phyloP scores from a whole-genome alignment of 345 rosid species.

The Lepidium sativum region DNA sequence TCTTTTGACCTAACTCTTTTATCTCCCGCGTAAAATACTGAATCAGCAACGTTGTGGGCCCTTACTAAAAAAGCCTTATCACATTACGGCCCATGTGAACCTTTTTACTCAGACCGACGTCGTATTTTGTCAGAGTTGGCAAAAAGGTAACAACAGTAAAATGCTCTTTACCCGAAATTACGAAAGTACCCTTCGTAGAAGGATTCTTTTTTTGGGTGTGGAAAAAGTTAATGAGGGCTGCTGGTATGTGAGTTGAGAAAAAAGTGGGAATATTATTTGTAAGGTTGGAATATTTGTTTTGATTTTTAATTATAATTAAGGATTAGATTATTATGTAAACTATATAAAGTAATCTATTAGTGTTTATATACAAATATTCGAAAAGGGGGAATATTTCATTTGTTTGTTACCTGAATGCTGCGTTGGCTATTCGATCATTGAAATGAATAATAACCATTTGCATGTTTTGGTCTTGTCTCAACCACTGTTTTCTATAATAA shows the following conservation, averaged over 20 bases:
- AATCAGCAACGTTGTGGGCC: neutral
- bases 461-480: neutral
- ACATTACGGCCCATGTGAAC: conserved; percentile 23
- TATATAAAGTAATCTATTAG: conserved; percentile 13
- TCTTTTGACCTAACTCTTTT: conserved; percentile 23
- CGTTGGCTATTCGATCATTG: conserved; percentile 10
- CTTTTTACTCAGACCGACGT: conserved; percentile 22
- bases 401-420: conserved; percentile 14
- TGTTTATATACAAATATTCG: neutral
- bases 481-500: neutral
- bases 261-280: conserved; percentile 4
- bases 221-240: conserved; percentile 15
- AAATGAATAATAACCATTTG: conserved; percentile 5
- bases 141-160: conserved; percentile 1
- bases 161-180: neutral
- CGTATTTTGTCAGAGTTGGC: conserved; percentile 21
- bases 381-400: conserved; percentile 19
- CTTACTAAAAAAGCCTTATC: conserved; percentile 5
- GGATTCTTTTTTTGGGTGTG: conserved; percentile 13
- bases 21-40: conserved; percentile 6
- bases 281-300: conserved; percentile 15
- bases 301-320: conserved; percentile 3
- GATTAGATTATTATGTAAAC: conserved; percentile 17
- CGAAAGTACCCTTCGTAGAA: neutral
- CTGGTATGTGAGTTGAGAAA: conserved; percentile 3